Base-by-base conservation (phyloP, 768 basidiomycete species). In the Pulveroboletus sp. region DNA sequence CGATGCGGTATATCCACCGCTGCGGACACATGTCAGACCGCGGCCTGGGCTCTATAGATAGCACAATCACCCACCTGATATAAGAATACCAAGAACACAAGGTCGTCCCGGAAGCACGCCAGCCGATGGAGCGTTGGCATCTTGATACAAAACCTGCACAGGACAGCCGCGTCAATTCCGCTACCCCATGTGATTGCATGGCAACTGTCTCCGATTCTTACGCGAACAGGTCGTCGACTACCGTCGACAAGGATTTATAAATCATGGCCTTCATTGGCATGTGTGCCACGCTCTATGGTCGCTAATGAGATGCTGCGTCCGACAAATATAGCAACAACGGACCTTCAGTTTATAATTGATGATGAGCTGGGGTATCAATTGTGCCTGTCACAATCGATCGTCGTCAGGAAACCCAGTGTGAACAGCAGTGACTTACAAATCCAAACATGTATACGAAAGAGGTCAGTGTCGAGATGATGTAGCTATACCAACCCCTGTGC, bases 221-320 rank as follows among this genome's bases (percentile, higher is more conserved):
- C 88, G 87, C 85, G 65, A 92, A 91, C 58, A 95, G 81, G 68
- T 97, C 93, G 70, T 95, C 94, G 38, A 94, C 88, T 40, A 90
- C 87, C 1, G 86, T 90, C 38, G 90, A 87, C 50, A 95, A 75
- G 2, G 89, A 84, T 73, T 95, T 97, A 77, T 93, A 95, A 57
- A 94, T 85, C 90, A 98, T 93, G 4, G 94, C 89, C 67, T 94
- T 97, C 87, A 97, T 94, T 17, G 94, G 94, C 87, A 98, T 93
- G 66, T 98, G 95, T 38, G 95, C 88, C 31, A 97, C 94, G 66
- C 87, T 92, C 87, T 94, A 71, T 23, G 45, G 46, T 17, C 24
- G 19, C 39, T 23, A 40, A 55, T 57, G 34, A 51, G 47, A 27
- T 31, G 20, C 16, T 17, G 48, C 44, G 42, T 31, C 23, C 19